Percentiles rank a stretch among this genome's conserved stretches.
phyloP scores from a whole-genome alignment of 495 filamentous ascomycete genomes.

The Tuber umbilicatum region DNA sequence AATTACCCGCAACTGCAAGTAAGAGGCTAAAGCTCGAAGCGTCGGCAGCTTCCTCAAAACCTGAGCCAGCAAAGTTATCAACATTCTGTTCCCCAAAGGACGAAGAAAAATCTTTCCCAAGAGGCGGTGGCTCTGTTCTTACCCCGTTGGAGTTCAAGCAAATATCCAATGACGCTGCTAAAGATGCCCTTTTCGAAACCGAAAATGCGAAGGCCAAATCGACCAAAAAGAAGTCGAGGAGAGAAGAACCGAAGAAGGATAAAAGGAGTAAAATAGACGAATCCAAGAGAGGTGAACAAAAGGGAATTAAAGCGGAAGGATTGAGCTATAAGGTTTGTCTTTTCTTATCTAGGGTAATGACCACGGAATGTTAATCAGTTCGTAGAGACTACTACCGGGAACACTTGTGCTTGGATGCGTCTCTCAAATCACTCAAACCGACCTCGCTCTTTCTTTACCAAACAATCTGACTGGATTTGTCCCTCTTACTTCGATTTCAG shows the following conservation, averaged over 20 bases:
- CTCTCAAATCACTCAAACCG: constrained; percentile 67
- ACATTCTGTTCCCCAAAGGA: constrained; percentile 47
- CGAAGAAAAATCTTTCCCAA: constrained; percentile 83
- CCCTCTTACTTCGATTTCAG: constrained; percentile 81
- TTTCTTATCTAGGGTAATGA: neutral
- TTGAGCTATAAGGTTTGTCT: constrained; percentile 76
- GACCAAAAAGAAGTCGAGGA: constrained; percentile 51
- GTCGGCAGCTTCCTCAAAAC: neutral
- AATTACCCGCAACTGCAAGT: constrained; percentile 8
- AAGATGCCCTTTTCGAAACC: constrained; percentile 90
- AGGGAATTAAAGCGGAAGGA: constrained; percentile 68
- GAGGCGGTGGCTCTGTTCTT: constrained; percentile 83
- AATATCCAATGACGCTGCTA: constrained; percentile 85
- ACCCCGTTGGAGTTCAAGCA: constrained; percentile 94
- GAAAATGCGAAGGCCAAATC: constrained; percentile 49
- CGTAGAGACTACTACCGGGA: constrained; percentile 70
- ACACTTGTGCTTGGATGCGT: constrained; percentile 82
- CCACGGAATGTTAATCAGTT: constrained; percentile 44
- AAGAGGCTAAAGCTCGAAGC: constrained; percentile 15
- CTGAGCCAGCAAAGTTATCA: constrained; percentile 13
- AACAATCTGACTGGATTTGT: constrained; percentile 90
- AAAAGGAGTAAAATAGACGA: constrained; percentile 46
- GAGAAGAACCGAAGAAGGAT: constrained; percentile 51
- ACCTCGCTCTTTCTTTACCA: constrained; percentile 73
- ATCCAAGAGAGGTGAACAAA: constrained; percentile 47